These are phyloP conservation scores for Aspergillus alliaceus DNA, from an alignment of 2,329 filamentous ascomycete genomes.

Conservation along the genomic window DNA sequence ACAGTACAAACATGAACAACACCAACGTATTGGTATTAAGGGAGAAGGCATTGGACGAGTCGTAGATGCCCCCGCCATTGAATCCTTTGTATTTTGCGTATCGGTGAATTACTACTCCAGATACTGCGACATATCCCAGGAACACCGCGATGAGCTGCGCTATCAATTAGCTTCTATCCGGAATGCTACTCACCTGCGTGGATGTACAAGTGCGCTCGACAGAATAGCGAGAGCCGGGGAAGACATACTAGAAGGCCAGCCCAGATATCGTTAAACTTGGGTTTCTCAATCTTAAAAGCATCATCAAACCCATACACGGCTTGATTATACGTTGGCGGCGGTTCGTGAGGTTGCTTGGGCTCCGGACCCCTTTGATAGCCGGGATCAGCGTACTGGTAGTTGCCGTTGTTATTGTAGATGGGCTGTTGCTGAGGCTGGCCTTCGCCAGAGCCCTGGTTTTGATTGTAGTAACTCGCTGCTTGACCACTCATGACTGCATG, in stretches of 20 bases:
- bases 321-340: constrained; percentile 31
- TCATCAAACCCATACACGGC: constrained; percentile 65
- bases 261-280: constrained; percentile 92
- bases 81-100: constrained; percentile 65
- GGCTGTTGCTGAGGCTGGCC: constrained; percentile 18
- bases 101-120: constrained; percentile 71
- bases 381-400: constrained; percentile 18
- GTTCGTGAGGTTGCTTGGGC: constrained; percentile 21
- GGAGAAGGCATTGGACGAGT: constrained; percentile 62
- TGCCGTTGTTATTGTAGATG: constrained; percentile 14
- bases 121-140: constrained; percentile 73
- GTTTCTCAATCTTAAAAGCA: constrained; percentile 75
- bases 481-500: constrained; percentile 37
- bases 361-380: constrained; percentile 14
- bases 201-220: neutral
- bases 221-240: neutral
- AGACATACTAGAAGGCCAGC: constrained; percentile 70
- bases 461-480: constrained; percentile 38
- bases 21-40: constrained; percentile 83
- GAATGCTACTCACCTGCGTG: too few species aligned
- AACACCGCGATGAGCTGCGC: constrained; percentile 67
- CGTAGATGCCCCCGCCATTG: constrained; percentile 74
- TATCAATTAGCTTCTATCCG: neutral
- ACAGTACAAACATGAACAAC: constrained; percentile 77
- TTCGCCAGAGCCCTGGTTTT: constrained; percentile 24